Base-by-base conservation (phyloP, 192 early-diverging fungal species). In the Backusella mclennaniae region DNA sequence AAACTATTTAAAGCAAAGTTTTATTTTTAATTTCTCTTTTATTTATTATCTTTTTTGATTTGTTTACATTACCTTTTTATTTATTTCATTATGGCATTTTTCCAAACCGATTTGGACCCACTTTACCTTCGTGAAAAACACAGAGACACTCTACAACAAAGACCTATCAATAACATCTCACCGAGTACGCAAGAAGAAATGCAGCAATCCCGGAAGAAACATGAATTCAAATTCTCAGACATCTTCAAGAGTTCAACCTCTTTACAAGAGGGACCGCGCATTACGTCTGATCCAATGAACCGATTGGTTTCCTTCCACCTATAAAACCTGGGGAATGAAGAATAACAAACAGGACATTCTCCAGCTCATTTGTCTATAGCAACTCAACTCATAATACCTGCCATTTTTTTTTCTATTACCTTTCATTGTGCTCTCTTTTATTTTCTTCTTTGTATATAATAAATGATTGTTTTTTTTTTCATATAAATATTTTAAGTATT, bases 1-100 rank as follows among this genome's bases (percentile, higher is more conserved):
- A 56, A 56, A 56, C 53, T 56, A 56, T 56, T 56, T 56, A 56
- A 56, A 23, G 53, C 53, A 56, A 56, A n/a, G 53, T 56, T 56
- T 53, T 56, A 56, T 56, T 56, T 56, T 56, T 56, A 56, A 56
- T 56, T 56, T 1, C 53, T 53, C 52, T 56, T 56, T 19, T 56
- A 21, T 21, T 56, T 26, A 21, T 9, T 9, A 21, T 56, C 9
- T 59, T 21, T 53, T 29, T 63, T 63, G 21, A 63, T 63, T 63
- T 29, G 26, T 63, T 63, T 26, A 29, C 21, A 63, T 63, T 29
- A 63, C 4, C 23, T 63, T 29, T 63, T 26, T 26, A 23, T 29
- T 63, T 26, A 11, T 63, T 63, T 14, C 42, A 63, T 29, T 63
- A 63, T 63, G 56, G 56, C 56, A 63, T 63, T 63, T 29, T 63